Conservation (phyloP, 129 eudicot genomes). For the Saussurea involucrata region DNA sequence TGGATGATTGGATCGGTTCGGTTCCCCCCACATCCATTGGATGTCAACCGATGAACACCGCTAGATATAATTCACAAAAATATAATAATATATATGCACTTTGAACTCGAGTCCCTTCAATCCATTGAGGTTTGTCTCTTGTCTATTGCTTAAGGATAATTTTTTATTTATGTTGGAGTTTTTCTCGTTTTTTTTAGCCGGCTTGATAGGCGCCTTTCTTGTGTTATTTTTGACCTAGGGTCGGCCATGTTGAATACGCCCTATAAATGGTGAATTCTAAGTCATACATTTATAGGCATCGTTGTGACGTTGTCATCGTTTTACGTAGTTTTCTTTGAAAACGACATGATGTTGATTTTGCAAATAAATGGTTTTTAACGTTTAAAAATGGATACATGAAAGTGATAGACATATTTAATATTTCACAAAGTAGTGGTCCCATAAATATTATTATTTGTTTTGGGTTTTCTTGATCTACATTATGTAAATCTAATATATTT, state of each 20-base stretch:
- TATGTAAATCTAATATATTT: not conserved
- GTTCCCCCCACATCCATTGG: too few species aligned
- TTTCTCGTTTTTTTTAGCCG: not conserved
- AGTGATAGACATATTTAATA: conserved; percentile 12
- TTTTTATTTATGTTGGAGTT: not conserved
- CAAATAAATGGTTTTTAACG: not conserved
- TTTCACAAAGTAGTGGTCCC: not conserved
- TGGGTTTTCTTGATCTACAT: not conserved
- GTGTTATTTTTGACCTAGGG: not conserved
- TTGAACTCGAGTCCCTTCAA: not conserved
- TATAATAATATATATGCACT: not conserved
- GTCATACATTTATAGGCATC: not conserved
- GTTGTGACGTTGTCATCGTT: not conserved
- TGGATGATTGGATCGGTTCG: too few species aligned
- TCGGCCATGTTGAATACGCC: not conserved
- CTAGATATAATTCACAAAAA: not conserved
- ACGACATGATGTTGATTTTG: conserved; percentile 22
- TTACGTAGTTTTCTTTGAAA: conserved; percentile 16
- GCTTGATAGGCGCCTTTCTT: conserved; percentile 20
- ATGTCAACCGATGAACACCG: too few species aligned
- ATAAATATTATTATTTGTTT: not conserved
- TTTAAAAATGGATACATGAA: conserved; percentile 14
- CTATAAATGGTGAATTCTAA: not conserved
- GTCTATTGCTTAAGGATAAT: too few species aligned
- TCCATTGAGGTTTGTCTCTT: not conserved